Conservation (phyloP, 2,329 filamentous ascomycete genomes). For the Dothideomycetidae sp. region DNA sequence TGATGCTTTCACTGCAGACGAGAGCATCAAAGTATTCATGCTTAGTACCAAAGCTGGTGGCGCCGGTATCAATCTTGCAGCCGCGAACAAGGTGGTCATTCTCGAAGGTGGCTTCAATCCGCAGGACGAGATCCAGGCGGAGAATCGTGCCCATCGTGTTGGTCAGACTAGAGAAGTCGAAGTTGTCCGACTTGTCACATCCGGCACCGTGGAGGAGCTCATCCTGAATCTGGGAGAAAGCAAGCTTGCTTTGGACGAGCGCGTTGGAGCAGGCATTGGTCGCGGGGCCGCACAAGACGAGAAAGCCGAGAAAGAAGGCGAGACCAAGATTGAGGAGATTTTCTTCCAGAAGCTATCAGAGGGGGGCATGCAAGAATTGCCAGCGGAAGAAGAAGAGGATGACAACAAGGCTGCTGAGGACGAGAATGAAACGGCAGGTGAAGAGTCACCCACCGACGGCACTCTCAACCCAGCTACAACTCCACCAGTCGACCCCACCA, state of each 20-base stretch:
- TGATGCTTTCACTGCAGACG: slow-evolving; percentile 66
- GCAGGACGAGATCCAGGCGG: slow-evolving; percentile 94
- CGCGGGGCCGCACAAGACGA: slow-evolving; percentile 20
- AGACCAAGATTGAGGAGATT: slow-evolving; percentile 27
- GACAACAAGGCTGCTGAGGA: neutral
- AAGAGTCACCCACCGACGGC: neutral
- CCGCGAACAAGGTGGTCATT: slow-evolving; percentile 93
- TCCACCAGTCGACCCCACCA: no score
- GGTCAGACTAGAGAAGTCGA: slow-evolving; percentile 86
- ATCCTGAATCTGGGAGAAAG: slow-evolving; percentile 84
- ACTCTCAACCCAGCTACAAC: no score
- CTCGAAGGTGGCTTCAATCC: slow-evolving; percentile 97
- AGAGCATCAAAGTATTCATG: slow-evolving; percentile 74
- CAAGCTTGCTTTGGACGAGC: slow-evolving; percentile 77
- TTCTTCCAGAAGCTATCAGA: slow-evolving; percentile 17
- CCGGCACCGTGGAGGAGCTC: slow-evolving; percentile 77
- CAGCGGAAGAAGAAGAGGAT: neutral
- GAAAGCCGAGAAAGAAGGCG: slow-evolving; percentile 30
- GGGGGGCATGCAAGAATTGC: slow-evolving; percentile 10
- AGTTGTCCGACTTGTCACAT: slow-evolving; percentile 70
- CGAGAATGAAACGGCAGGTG: neutral
- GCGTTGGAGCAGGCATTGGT: slow-evolving; percentile 47
- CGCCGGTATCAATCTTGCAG: slow-evolving; percentile 91
- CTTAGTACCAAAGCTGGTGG: slow-evolving; percentile 88
- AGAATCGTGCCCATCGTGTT: slow-evolving; percentile 90